Conservation (phyloP, 176 grass and related monocot species). For the Sorghum bicolor region Sorghum_bicolor_NCBIv3 NC_012879.2:59672001-59672500, state of each 20-base stretch:
- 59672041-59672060: background rate
- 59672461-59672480: slow-evolving; percentile 57
- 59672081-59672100: background rate
- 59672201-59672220: slow-evolving; percentile 93
- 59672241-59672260: slow-evolving; percentile 52
- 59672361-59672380: background rate
- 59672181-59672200: slow-evolving; percentile 98
- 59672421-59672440: background rate
- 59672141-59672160: slow-evolving; percentile 84
- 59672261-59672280: background rate
- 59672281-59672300: background rate
- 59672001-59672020: background rate
- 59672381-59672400: background rate
- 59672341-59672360: too few relatives aligned
- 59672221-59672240: slow-evolving; percentile 94
- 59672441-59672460: slow-evolving; percentile 68
- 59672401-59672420: background rate
- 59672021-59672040: too few relatives aligned
- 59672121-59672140: slow-evolving; percentile 32
- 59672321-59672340: background rate
- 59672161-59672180: slow-evolving; percentile 96
- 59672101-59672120: background rate
- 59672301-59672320: background rate
- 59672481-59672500: slow-evolving; percentile 12
- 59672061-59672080: background rate